Evolutionary conservation across 495 filamentous ascomycete species (phyloP), one percentile per base, ranked within the genome.

Genomic region (Pyronema omphalodes): DNA sequence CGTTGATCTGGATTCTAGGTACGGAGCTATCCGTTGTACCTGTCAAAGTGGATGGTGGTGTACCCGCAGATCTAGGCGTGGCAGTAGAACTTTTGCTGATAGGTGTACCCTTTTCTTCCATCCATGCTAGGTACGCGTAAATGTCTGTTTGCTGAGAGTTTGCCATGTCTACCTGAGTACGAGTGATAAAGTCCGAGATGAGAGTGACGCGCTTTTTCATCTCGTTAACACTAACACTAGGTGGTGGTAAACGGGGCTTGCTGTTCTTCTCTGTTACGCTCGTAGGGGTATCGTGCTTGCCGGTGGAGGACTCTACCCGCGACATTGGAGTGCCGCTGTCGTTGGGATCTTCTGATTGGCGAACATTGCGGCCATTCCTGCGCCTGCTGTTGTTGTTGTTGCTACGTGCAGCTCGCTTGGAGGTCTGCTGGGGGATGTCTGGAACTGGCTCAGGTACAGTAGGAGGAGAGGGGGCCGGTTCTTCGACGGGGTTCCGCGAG

Each of bases 101-200:
- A 40, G 61, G 61, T 5, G 61, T 63, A 40, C 60, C 61, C 44
- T 63, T 60, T 45, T 64, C 60, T 49, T 64, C 61, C 60, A 64
- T 64, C 61, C 61, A 64, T 18, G 61, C 62, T 37, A 64, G 52
- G 49, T 64, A 64, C 35, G 60, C 61, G 39, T 64, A 64, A 23
- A 64, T 64, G 40, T 64, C 61, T 44, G 57, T 63, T 36, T 62
- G 60, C 51, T 60, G 55, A 15, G 61, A 60, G 35, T 55, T 63
- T 19, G 86, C 88, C 71, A 94, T 77, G 64, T 98, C 91, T 9
- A 94, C 73, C 61, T 95, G 89, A 58, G 86, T 89, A 44, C 84
- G 78, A 7, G 84, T 80, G 59, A 98, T 94, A 66, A 84, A 95
- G 41, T 93, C 87, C 12, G 93, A 71, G 52, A 98, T 89, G 11